phyloP scores from a whole-genome alignment of 495 filamentous ascomycete genomes.

The Aspergillus cristatus region DNA sequence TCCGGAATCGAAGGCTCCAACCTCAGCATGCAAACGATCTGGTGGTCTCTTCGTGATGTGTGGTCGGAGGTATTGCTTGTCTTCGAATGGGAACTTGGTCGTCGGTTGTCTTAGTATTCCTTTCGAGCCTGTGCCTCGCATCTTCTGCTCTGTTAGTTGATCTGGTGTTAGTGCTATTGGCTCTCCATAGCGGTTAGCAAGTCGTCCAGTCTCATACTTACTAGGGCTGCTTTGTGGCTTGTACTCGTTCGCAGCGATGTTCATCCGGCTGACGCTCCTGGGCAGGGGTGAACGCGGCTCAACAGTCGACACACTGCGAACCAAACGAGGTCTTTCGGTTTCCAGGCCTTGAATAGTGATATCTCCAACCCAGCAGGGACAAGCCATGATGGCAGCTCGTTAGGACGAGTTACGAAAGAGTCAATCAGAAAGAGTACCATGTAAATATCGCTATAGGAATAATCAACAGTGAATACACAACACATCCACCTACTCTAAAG shows the following conservation, averaged over 20 bases:
- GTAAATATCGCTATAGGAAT: too few relatives aligned
- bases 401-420: too few relatives aligned
- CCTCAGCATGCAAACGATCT: constrained; percentile 1
- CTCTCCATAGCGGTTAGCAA: too few relatives aligned
- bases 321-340: constrained; percentile 7
- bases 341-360: constrained; percentile 7
- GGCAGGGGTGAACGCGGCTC: constrained; percentile 6
- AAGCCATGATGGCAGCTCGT: background rate
- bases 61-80: background rate
- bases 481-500: constrained; percentile 29
- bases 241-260: constrained; percentile 2
- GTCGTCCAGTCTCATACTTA: too few relatives aligned
- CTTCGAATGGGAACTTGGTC: constrained; percentile 3
- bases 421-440: too few relatives aligned
- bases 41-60: background rate
- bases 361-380: background rate
- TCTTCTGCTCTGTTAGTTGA: too few relatives aligned
- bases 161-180: too few relatives aligned
- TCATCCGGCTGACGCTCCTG: constrained; percentile 1
- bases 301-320: constrained; percentile 2
- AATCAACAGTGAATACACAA: background rate
- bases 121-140: constrained; percentile 1
- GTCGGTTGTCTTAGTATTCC: constrained; percentile 8
- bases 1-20: background rate
- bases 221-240: constrained; percentile 5